A percentile compares a stretch with the other conserved stretches of the same genome.
These are phyloP conservation scores for Paratinospora sagittata DNA, from an alignment of 164 flowering plant genomes.

Conservation along the genomic window DNA sequence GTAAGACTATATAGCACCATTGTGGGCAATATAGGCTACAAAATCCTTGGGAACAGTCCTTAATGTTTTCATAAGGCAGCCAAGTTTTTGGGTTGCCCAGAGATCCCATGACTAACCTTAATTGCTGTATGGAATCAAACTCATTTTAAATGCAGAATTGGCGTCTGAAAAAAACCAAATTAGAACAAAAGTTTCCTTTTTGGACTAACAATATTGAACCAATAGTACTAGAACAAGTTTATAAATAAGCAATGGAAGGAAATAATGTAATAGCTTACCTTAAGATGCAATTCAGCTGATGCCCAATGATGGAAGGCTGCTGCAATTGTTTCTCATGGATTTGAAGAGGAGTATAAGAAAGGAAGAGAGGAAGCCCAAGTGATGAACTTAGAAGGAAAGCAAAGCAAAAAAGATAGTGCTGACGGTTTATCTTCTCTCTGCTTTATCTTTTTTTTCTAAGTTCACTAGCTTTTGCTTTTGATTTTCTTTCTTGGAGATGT, in stretches of 20 bases:
- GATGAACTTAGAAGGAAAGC: slow-evolving; percentile 34
- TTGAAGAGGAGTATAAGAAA: slow-evolving; percentile 11
- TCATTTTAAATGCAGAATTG: background rate
- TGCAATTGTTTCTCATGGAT: background rate
- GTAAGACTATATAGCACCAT: slow-evolving; percentile 62
- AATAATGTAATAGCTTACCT: background rate
- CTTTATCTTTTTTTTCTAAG: no score
- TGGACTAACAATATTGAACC: no score
- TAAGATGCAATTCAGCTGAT: background rate
- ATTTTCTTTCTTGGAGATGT: slow-evolving; percentile 26
- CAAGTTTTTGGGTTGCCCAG: slow-evolving; percentile 47
- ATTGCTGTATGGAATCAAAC: background rate
- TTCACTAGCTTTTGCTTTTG: no score
- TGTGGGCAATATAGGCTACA: slow-evolving; percentile 76
- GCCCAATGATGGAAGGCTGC: background rate
- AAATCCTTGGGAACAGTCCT: slow-evolving; percentile 66
- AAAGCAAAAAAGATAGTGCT: slow-evolving; percentile 19
- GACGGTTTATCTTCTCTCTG: no score
- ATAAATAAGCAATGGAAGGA: no score
- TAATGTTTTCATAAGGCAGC: slow-evolving; percentile 51
- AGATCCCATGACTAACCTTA: slow-evolving; percentile 35
- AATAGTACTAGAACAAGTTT: no score
- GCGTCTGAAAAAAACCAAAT: background rate
- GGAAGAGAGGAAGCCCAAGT: slow-evolving; percentile 4
- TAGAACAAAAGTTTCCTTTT: no score